Percentiles rank a stretch among this genome's conserved stretches.
Evolutionary conservation across 345 rosid species (phyloP).

Genomic region (Murraya paniculata): DNA sequence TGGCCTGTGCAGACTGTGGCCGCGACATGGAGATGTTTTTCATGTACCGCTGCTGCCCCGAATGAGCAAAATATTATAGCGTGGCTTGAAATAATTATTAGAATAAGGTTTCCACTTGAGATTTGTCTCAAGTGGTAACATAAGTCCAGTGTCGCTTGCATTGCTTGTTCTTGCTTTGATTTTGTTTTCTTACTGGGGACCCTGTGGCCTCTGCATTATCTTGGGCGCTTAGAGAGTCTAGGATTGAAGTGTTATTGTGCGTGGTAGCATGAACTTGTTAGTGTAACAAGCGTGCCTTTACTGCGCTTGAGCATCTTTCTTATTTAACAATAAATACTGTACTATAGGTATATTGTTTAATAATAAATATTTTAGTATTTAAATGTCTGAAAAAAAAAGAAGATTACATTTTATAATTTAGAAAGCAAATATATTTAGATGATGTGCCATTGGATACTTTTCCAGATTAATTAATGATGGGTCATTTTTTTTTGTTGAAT

Average conservation of each 20-base stretch:
- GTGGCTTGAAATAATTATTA: background rate
- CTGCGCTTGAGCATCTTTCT: too few relatives aligned
- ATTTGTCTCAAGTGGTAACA: background rate
- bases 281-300: background rate
- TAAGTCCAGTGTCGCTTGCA: background rate
- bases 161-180: background rate
- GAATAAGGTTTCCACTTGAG: background rate
- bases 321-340: too few relatives aligned
- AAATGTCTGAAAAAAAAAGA: too few relatives aligned
- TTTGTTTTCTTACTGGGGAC: background rate
- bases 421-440: too few relatives aligned
- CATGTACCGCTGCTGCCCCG: conserved; percentile 39
- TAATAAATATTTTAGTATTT: too few relatives aligned
- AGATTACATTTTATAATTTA: too few relatives aligned
- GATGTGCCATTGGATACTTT: too few relatives aligned
- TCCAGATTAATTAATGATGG: too few relatives aligned
- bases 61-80: conserved; percentile 3
- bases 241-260: background rate
- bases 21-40: conserved; percentile 38
- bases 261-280: background rate
- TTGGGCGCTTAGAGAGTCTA: background rate
- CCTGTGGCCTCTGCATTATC: background rate
- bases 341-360: too few relatives aligned
- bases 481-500: too few relatives aligned
- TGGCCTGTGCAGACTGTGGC: conserved; percentile 33